phyloP scores from a whole-genome alignment of 768 basidiomycete genomes.

The Mycena crocata region DNA sequence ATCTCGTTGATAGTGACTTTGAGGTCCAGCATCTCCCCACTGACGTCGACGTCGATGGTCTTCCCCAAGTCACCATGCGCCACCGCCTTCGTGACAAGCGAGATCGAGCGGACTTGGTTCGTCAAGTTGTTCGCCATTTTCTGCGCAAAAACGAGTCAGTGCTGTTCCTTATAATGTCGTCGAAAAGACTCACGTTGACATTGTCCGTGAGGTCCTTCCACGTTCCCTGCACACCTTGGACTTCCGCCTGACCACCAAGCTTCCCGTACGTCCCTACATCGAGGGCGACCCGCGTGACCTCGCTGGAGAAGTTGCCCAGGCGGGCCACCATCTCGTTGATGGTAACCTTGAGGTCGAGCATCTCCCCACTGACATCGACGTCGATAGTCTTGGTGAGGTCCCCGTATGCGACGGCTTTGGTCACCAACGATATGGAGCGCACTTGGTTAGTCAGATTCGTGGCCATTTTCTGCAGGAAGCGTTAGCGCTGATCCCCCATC shows the following conservation, averaged over 20 bases:
- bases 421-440: constrained; percentile 35
- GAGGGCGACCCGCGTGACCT: constrained; percentile 87
- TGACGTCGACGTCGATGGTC: constrained; percentile 91
- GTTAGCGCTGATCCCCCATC: not conserved
- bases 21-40: constrained; percentile 90
- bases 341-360: constrained; percentile 33
- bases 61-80: constrained; percentile 90
- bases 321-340: constrained; percentile 34
- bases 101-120: constrained; percentile 89
- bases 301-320: constrained; percentile 89
- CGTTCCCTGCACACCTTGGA: constrained; percentile 91
- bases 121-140: constrained; percentile 85
- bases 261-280: constrained; percentile 89
- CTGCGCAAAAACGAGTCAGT: not conserved
- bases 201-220: constrained; percentile 88
- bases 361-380: constrained; percentile 29
- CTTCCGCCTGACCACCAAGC: constrained; percentile 88
- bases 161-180: too few relatives aligned
- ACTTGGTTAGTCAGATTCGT: constrained; percentile 50
- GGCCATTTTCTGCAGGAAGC: constrained; percentile 59
- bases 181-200: constrained; percentile 63
- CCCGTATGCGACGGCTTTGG: constrained; percentile 32
- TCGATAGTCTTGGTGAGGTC: constrained; percentile 25
- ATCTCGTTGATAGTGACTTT: constrained; percentile 45
- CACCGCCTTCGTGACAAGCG: constrained; percentile 94